Conservation (phyloP, 495 filamentous ascomycete species). For the Bacidia rubella region DNA sequence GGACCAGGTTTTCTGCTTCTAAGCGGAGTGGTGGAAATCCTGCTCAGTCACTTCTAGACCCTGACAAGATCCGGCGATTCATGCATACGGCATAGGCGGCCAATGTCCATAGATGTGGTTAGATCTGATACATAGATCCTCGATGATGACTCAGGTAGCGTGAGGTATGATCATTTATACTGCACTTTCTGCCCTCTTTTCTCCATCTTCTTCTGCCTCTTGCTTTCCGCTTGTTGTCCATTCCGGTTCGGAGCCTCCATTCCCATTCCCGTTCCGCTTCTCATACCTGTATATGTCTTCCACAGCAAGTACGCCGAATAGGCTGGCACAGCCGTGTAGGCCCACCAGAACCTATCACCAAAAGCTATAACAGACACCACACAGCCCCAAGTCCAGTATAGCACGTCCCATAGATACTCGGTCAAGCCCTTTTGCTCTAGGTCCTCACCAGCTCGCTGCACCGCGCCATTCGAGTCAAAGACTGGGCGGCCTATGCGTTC, state of each 20-base stretch:
- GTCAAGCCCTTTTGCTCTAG: constrained; percentile 78
- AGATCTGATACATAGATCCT: not conserved
- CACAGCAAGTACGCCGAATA: constrained; percentile 61
- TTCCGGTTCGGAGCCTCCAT: constrained; percentile 50
- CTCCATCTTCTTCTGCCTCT: constrained; percentile 50
- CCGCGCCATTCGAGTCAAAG: constrained; percentile 50
- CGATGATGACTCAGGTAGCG: not conserved
- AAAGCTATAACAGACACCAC: constrained; percentile 50
- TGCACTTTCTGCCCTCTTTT: constrained; percentile 40
- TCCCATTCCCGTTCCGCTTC: constrained; percentile 51
- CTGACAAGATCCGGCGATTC: not conserved
- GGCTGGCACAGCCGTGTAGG: constrained; percentile 55
- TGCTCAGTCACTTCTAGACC: too few relatives aligned
- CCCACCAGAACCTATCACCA: constrained; percentile 65
- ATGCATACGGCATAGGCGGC: not conserved
- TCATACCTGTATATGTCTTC: constrained; percentile 47
- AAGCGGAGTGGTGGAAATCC: too few relatives aligned
- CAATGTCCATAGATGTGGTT: not conserved
- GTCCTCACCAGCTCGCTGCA: constrained; percentile 73
- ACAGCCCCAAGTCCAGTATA: constrained; percentile 79
- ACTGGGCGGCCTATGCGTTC: constrained; percentile 70
- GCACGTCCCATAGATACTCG: constrained; percentile 93
- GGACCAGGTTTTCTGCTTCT: constrained; percentile 98
- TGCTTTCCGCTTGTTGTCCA: constrained; percentile 33
- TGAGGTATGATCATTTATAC: constrained; percentile 26